Evolutionary conservation across 768 basidiomycete species (phyloP), one percentile per base, ranked within the genome.

Genomic region (Lactarius trivialis): DNA sequence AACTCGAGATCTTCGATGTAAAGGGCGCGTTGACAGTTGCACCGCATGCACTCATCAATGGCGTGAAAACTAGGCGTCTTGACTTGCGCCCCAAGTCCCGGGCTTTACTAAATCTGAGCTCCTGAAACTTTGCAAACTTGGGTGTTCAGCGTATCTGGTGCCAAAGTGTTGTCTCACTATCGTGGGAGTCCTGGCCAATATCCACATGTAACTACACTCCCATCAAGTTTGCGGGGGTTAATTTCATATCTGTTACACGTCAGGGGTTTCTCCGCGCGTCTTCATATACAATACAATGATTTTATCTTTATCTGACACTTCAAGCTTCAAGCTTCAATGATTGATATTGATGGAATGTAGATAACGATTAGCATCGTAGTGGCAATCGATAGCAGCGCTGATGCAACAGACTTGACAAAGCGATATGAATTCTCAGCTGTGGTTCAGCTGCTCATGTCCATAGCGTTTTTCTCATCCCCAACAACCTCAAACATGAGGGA

Each of bases 401-500:
- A 34, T n/a, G 8, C 21, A 11, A 21, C 24, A 12, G 43, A 11
- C 19, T 15, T 4, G 11, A n/a, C 19, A 60, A 30, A 45, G 24
- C 11, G 11, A 19, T 32, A 34, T n/a, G 26, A 19, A 32, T 36
- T 37, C 9, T 34, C 21, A 28, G 52, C 39, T 49, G n/a, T 21
- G n/a, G 52, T 34, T 67, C 53, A 70, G 50, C 34, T 74, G 56
- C 70, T 75, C 53, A 67, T 61, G 57, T 79, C 79, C 78, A 76
- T 79, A 9, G 66, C 67, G 60, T 74, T 73, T 45, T 58, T 69
- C 17, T 71, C 72, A 5, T 66, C 76, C 2, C 74, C 74, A 56
- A 86, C 80, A 74, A 89, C 89, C 70, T 90, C 88, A 70, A 89
- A 89, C 55, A 91, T 81, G 57, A 91, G 75, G 21, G 77, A 72